Evolutionary conservation across 169 alveolate species (phyloP).

Genomic region (Eimeria necatrix): DNA sequence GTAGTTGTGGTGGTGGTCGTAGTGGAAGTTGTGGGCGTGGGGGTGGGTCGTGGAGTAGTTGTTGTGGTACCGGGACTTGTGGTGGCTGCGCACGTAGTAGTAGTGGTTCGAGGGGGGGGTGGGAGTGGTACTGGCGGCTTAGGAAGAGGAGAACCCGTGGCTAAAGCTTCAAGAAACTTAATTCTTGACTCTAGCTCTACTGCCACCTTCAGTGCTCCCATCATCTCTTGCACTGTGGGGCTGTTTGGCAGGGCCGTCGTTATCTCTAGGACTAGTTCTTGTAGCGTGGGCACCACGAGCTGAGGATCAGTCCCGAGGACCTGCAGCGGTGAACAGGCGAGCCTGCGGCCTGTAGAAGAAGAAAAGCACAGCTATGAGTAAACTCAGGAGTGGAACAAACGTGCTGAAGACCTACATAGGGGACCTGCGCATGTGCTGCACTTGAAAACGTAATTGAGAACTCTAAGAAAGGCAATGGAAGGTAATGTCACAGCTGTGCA

Average conservation of each 20-base stretch:
- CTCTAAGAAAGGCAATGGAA: too few species aligned
- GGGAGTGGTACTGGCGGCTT: not conserved
- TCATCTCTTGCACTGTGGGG: not conserved
- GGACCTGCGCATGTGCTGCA: too few species aligned
- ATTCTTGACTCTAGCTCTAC: not conserved
- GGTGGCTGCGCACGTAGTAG: not conserved
- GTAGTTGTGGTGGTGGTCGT: not conserved
- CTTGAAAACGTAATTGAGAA: too few species aligned
- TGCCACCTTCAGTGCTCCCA: not conserved
- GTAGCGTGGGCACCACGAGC: not conserved
- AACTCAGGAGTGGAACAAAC: not conserved
- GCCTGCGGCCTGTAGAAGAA: not conserved
- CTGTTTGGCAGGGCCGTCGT: not conserved
- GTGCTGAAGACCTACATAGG: too few species aligned
- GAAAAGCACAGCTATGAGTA: not conserved
- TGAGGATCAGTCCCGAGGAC: not conserved
- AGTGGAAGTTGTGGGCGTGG: not conserved
- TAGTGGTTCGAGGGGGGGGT: not conserved
- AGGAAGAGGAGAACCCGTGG: not conserved
- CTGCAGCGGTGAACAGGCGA: conserved; percentile 2
- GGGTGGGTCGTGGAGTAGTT: not conserved
- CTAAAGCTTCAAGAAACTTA: not conserved
- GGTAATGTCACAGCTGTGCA: too few species aligned
- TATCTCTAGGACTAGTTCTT: not conserved
- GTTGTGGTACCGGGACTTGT: not conserved